Evolutionary conservation across 306 rosid species (phyloP), one percentile per base, ranked within the genome.

Genomic region (Cicer yamashitae): DNA sequence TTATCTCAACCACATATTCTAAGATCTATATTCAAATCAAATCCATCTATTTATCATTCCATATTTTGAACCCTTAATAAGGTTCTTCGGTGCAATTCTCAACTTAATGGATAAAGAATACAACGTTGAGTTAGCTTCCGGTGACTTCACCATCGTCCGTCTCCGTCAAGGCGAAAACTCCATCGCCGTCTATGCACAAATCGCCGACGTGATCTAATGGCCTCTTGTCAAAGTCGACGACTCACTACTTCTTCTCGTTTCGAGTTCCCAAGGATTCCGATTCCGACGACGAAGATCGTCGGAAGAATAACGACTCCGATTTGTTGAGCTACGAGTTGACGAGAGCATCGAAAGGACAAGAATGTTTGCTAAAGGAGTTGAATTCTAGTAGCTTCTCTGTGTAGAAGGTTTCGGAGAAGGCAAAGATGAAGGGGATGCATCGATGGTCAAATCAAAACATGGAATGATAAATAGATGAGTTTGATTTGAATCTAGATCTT

Each of bases 181-280:
- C 64, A 80, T 94, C 43, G 93, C 93, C 0, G 79, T 89, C 25
- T 84, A 87, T 22, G 96, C 96, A 9, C 81, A 86, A 1, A 86
- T 94, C 13, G 88, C 81, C 7, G 88, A 84, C 1, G 91, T 90
- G 69, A 88, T 94, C 82, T 96, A 91, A 15, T 94, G 99, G 97
- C 96, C 99, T 1, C 68, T 94, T 25, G 96, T 94, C 52, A 94
- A 90, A 79, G 88, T 94, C 13, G 97, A 94, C 50, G 90, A 89
- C 91, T n/a, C 99, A 94, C 64, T 94, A 92, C 83, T 92, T 94
- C 84, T 92, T 94, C 89, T 85, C 96, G 4, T 82, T 90, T 58
- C 79, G 77, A 20, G 64, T 83, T 17, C 88, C 91, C 10, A 83
- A 79, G 17, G 85, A 47, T 1, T 52, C 86, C 37, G 89, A 80